Evolutionary conservation across 176 grass and related monocot species (phyloP).

Genomic region (Avena eriantha): DNA sequence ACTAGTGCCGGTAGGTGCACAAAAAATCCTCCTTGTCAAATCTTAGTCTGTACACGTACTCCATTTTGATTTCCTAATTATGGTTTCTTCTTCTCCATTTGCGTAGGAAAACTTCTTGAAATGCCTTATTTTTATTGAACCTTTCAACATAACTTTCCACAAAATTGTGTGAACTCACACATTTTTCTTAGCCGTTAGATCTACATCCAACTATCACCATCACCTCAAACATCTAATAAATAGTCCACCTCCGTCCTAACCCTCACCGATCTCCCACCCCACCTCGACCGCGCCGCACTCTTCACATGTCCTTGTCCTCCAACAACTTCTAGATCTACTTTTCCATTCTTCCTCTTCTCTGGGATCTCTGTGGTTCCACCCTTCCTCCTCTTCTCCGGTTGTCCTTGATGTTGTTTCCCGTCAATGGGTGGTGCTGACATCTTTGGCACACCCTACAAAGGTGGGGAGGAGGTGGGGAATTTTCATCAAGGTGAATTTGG

Average conservation of each 20-base stretch:
- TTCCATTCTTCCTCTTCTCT: neutral
- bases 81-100: too few relatives aligned
- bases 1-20: too few relatives aligned
- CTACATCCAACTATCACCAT: neutral
- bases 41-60: too few relatives aligned
- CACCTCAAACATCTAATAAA: neutral
- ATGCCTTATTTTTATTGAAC: neutral
- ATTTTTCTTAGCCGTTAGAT: neutral
- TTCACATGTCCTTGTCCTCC: neutral
- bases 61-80: too few relatives aligned
- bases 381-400: neutral
- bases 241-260: neutral
- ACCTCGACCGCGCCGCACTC: neutral
- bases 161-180: neutral
- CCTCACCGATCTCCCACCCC: neutral
- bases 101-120: neutral
- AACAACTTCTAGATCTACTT: neutral
- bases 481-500: neutral
- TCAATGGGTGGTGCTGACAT: neutral
- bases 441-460: neutral
- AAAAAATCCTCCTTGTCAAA: too few relatives aligned
- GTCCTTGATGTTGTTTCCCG: neutral
- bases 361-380: neutral
- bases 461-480: neutral
- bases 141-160: neutral